These are phyloP conservation scores for Pythium insidiosum DNA, from an alignment of 352 stramenopile species.

Conservation along the genomic window DNA sequence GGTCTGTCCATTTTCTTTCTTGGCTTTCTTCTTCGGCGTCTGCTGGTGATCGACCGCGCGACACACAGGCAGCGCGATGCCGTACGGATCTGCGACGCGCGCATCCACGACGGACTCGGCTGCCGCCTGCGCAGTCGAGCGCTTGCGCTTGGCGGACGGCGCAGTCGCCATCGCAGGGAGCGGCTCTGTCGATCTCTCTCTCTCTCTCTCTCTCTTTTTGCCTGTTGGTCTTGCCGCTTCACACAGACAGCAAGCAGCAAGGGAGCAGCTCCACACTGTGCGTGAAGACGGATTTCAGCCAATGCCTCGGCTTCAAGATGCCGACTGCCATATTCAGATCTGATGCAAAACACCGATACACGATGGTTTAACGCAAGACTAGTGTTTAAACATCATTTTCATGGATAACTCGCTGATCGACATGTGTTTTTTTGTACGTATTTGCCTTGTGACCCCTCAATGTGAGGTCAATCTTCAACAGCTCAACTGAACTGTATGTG, in stretches of 20 bases:
- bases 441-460: no score
- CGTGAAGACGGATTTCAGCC: no score
- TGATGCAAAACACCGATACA: no score
- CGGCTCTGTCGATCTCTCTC: conserved; percentile 8
- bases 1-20: no score
- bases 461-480: no score
- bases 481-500: no score
- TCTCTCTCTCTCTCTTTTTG: neutral
- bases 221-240: neutral
- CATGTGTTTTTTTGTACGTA: no score
- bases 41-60: conserved; percentile 60
- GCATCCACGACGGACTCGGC: conserved; percentile 16
- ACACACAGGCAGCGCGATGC: conserved; percentile 30
- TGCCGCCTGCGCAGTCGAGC: conserved; percentile 5
- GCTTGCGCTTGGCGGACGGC: conserved; percentile 43
- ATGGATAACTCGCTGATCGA: no score
- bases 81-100: conserved; percentile 55
- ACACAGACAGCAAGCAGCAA: neutral
- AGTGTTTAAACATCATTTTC: no score
- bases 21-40: conserved; percentile 34
- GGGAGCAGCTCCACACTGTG: neutral
- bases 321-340: no score
- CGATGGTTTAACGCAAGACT: no score
- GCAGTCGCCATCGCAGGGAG: neutral
- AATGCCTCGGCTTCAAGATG: no score